Base-by-base conservation (phyloP, 2,329 filamentous ascomycete species). In the Boeremia exigua region DNA sequence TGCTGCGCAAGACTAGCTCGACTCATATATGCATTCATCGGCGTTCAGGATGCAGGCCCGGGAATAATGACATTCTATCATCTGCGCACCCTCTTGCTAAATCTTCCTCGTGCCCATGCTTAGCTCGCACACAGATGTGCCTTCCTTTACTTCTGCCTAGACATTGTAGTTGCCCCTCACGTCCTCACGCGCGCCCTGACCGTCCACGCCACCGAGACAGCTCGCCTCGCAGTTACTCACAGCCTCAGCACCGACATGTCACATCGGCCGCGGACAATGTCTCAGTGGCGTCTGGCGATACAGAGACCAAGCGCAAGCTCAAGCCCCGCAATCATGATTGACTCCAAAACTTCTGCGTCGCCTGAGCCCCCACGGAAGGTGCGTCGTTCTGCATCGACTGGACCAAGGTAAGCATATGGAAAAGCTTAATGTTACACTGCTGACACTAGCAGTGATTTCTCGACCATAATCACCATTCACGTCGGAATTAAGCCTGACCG, bases 1-100 rank as follows among this genome's bases (percentile, higher is more conserved):
- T 29, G 61, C 68, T 39, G 61, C 58, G 11, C 62, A 62, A 29
- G 59, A 65, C 33, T 69, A 54, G 60, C 29, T 27, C 15, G n/a
- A 17, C 6, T 15, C 11, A 25, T 25, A 12, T 32, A 32, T 59
- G 60, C 60, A 62, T 60, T 11, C 33, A 37, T 27, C 10, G 56
- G 62, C 60, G 60, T 65, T 56, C 33, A 58, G 39, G 49, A 37
- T 37, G 15, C 42, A 10, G 37, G 47, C 32, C 42, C 43, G 2
- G 28, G 42, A 38, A 43, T 56, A 51, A 32, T 42, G 51, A 17
- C 8, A 14, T 40, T n/a, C 36, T 29, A 32, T 17, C 7, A 6
- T 50, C 3, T 38, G 15, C 4, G 4, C 29, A 25, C 29, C 36
- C 47, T 40, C 25, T 42, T 14, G 29, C 28, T 17, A n/a, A 28